Conservation (phyloP, 208 protist genomes). For the Phytomonas sp. region DNA sequence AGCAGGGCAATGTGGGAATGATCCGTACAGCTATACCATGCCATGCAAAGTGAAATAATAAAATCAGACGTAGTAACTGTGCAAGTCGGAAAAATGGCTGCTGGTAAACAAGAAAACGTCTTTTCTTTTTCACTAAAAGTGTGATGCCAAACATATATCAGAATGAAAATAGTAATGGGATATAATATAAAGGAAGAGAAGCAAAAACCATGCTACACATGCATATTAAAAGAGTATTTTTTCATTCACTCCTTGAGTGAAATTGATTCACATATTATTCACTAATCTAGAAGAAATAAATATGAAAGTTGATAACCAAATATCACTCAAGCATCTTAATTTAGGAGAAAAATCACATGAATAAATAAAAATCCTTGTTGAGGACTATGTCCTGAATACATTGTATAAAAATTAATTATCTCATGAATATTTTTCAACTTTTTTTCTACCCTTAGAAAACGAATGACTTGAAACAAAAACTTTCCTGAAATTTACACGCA, state of each 20-base stretch:
- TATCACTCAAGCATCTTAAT: not conserved
- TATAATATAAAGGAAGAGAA: not conserved
- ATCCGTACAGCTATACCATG: not conserved
- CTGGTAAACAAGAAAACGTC: not conserved
- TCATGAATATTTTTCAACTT: not conserved
- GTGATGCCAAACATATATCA: not conserved
- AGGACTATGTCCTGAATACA: not conserved
- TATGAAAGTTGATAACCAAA: not conserved
- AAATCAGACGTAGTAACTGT: not conserved
- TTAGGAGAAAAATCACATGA: not conserved
- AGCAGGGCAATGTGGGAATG: not conserved
- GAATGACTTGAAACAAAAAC: not conserved
- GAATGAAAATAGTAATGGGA: constrained; percentile 4
- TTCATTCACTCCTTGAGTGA: not conserved
- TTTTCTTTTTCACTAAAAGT: not conserved
- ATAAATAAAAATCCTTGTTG: not conserved
- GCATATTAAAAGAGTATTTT: not conserved
- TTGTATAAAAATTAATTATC: not conserved
- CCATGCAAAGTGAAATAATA: not conserved
- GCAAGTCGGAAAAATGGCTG: not conserved
- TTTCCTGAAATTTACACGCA: not conserved
- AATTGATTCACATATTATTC: not conserved
- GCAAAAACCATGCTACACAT: not conserved
- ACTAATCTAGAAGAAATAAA: constrained; percentile 1
- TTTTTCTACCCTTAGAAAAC: not conserved